phyloP scores from a whole-genome alignment of 768 basidiomycete genomes.

The Suillus subaureus region DNA sequence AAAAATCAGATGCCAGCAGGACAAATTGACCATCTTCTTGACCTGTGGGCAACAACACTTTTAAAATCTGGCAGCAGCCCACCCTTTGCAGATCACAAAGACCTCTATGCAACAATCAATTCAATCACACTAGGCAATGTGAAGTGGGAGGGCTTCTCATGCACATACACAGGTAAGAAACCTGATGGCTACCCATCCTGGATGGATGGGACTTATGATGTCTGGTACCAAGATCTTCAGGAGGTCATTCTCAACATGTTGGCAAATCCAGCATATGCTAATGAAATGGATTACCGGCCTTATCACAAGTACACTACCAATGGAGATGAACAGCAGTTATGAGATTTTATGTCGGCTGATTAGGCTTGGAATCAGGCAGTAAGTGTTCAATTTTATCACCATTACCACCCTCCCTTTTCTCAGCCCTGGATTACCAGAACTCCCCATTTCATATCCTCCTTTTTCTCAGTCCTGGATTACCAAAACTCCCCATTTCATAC shows the following conservation, averaged over 20 bases:
- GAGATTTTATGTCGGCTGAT: constrained; percentile 16
- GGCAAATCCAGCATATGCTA: constrained; percentile 21
- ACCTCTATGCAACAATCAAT: constrained; percentile 31
- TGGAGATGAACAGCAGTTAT: not conserved
- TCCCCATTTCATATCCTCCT: too few species aligned
- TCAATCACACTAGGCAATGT: constrained; percentile 25
- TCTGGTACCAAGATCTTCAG: constrained; percentile 28
- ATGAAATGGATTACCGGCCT: constrained; percentile 23
- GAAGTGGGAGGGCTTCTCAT: constrained; percentile 30
- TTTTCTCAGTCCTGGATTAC: too few species aligned
- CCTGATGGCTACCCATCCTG: constrained; percentile 20
- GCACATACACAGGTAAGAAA: constrained; percentile 20
- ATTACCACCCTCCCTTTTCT: too few species aligned
- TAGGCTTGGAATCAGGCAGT: constrained; percentile 19
- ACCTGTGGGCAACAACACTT: constrained; percentile 27
- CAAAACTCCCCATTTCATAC: too few species aligned
- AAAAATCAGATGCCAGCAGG: constrained; percentile 26
- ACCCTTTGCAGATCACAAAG: constrained; percentile 27
- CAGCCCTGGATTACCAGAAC: too few species aligned
- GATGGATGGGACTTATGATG: constrained; percentile 29
- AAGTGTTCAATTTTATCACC: too few species aligned
- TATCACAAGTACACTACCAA: constrained; percentile 15
- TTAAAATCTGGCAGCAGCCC: constrained; percentile 16
- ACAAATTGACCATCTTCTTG: constrained; percentile 22
- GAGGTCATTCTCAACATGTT: constrained; percentile 22